These are phyloP conservation scores for Cladobotryum protrusum DNA, from an alignment of 2,329 filamentous ascomycete genomes.

Conservation along the genomic window DNA sequence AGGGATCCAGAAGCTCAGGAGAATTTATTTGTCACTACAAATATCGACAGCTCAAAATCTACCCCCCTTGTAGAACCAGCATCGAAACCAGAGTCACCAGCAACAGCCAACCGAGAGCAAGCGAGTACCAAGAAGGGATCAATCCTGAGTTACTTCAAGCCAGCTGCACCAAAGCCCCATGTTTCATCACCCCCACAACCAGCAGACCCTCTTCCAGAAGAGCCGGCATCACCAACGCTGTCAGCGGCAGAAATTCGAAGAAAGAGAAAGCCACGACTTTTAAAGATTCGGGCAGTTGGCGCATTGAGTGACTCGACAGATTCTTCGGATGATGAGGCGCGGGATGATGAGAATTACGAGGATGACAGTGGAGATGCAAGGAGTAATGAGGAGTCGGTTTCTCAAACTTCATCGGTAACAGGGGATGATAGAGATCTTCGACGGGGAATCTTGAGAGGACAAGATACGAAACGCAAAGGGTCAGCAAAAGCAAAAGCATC, in stretches of 20 bases:
- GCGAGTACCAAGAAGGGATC: conserved; percentile 24
- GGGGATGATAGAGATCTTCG: no score
- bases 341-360: not conserved
- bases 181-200: conserved; percentile 1
- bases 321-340: conserved; percentile 3
- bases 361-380: not conserved
- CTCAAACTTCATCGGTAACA: not conserved
- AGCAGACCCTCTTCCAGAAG: not conserved
- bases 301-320: conserved; percentile 9
- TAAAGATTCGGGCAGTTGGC: conserved; percentile 22
- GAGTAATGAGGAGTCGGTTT: not conserved
- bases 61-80: not conserved
- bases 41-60: not conserved
- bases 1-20: not conserved
- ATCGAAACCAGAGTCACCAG: not conserved
- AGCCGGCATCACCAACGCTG: conserved; percentile 13
- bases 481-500: conserved; percentile 4
- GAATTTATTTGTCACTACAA: not conserved
- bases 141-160: conserved; percentile 38
- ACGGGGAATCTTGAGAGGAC: not conserved
- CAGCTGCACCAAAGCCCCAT: conserved; percentile 15
- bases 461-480: not conserved
- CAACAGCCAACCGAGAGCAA: not conserved
- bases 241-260: not conserved
- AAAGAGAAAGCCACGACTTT: conserved; percentile 21